Base-by-base conservation (phyloP, 805 yeast species). In the Saitoella complicata region DNA sequence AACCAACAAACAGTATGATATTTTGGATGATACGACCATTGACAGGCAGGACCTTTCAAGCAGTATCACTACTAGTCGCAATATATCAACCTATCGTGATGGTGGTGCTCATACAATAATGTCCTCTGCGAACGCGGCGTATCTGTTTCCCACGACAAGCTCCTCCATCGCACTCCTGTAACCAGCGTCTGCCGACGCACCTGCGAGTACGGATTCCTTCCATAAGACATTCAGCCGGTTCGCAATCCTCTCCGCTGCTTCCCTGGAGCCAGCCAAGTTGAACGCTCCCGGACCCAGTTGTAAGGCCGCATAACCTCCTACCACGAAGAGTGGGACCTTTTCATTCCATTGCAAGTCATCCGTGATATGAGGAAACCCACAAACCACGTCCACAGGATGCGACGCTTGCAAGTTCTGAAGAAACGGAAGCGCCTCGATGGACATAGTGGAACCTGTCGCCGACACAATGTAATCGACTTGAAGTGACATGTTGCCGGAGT, bases 221-320 rank as follows among this genome's bases (percentile, higher is more conserved):
- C 36, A 11, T 33, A 11, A 9, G 11, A 11, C 36, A 10, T 10
- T 33, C 11, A 33, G 11, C n/a, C 36, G 10, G 10, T 33, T 33
- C 4, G 71, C 71, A 32, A 67, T 59, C 42, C 72, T 49, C 48
- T 68, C 73, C 1, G 71, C 70, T 3, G 70, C 70, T 8, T 61
- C 48, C 35, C 73, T 50, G 1, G 71, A 72, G 3, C 72, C 73
- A 44, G 67, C 72, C 38, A 68, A 53, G 45, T 69, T 69, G 1
- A 72, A 72, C 13, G 69, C 60, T 0, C 70, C 62, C 1, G 72
- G 72, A 0, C 72, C 72, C 43, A 65, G 60, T 39, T 61, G 53
- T 13, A 68, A 51, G 39, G 64, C 61, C 0, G 72, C 70, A 46
- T 66, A 62, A 47, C 68, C 65, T 1, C 72, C 72, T 4, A 64